Conservation (phyloP, 768 basidiomycete genomes). For the Kwoniella pini region DNA sequence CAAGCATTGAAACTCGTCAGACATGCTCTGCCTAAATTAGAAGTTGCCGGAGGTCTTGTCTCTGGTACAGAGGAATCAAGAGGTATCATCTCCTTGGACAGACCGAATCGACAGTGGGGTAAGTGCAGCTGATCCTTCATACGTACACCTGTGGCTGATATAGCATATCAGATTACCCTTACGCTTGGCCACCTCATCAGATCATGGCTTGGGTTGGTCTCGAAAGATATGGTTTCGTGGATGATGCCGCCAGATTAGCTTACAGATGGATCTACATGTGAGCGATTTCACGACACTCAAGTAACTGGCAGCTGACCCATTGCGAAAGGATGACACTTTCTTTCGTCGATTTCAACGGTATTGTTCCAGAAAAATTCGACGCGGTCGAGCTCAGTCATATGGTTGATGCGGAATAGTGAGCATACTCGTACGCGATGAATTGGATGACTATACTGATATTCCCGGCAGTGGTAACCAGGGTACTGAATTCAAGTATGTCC, state of each 20-base stretch:
- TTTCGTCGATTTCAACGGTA: slow-evolving; percentile 89
- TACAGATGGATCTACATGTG: slow-evolving; percentile 99
- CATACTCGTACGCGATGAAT: slow-evolving; percentile 50
- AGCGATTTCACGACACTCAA: slow-evolving; percentile 29
- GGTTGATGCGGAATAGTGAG: slow-evolving; percentile 87
- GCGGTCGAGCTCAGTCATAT: slow-evolving; percentile 93
- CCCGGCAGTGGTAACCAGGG: slow-evolving; percentile 58
- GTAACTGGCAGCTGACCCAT: not conserved
- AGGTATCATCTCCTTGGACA: slow-evolving; percentile 90
- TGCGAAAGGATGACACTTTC: slow-evolving; percentile 50
- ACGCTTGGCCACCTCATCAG: slow-evolving; percentile 72
- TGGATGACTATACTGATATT: slow-evolving; percentile 10
- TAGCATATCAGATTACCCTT: slow-evolving; percentile 66
- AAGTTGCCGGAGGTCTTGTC: slow-evolving; percentile 90
- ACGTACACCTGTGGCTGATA: not conserved
- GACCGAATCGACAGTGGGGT: slow-evolving; percentile 97
- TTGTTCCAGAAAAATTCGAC: slow-evolving; percentile 98
- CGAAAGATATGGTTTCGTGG: slow-evolving; percentile 90
- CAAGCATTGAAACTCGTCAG: slow-evolving; percentile 89
- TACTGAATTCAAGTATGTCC: slow-evolving; percentile 95
- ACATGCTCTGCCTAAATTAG: slow-evolving; percentile 88
- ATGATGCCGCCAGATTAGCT: slow-evolving; percentile 87
- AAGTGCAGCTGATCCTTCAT: slow-evolving; percentile 23
- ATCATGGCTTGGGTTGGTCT: slow-evolving; percentile 98
- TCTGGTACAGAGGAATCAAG: slow-evolving; percentile 96